phyloP scores from a whole-genome alignment of 306 rosid species.

The Sphenostylis stenocarpa region DNA sequence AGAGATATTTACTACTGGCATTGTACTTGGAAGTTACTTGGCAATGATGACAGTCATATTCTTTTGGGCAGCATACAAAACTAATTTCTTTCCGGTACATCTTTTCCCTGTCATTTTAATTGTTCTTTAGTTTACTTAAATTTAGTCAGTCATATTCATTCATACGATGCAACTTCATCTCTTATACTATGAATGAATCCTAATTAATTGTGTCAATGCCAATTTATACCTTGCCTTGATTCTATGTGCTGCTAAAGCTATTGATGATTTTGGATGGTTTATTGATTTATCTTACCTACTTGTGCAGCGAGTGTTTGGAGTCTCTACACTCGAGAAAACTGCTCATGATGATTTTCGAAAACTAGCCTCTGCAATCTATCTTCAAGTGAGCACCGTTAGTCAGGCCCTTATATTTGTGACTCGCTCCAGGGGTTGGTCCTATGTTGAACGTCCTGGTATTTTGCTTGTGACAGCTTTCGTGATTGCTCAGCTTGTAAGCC shows the following conservation, averaged over 20 bases:
- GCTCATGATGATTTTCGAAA: conserved; percentile 76
- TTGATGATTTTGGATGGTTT: not conserved
- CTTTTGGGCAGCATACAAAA: conserved; percentile 93
- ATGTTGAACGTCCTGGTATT: conserved; percentile 78
- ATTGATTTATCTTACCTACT: conserved; percentile 24
- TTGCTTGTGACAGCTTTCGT: conserved; percentile 65
- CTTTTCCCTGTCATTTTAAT: not conserved
- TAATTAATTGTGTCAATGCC: not conserved
- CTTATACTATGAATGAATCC: not conserved
- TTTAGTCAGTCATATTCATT: not conserved
- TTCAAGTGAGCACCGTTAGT: conserved; percentile 90
- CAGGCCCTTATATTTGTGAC: conserved; percentile 94
- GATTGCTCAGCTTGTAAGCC: conserved; percentile 81
- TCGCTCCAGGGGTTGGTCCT: conserved; percentile 90
- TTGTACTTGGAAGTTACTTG: conserved; percentile 84
- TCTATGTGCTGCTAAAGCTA: not conserved
- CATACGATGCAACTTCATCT: not conserved
- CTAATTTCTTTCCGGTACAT: conserved; percentile 80
- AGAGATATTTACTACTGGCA: conserved; percentile 83
- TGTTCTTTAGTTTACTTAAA: not conserved
- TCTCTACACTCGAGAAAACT: conserved; percentile 70
- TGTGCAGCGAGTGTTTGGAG: conserved; percentile 73
- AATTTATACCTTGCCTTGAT: conserved; percentile 26
- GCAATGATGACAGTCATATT: conserved; percentile 96
- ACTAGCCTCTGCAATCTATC: conserved; percentile 87